A percentile compares a stretch with the other conserved stretches of the same genome.
Conservation (phyloP, 768 basidiomycete species). For the Tulasnella sp. region DNA sequence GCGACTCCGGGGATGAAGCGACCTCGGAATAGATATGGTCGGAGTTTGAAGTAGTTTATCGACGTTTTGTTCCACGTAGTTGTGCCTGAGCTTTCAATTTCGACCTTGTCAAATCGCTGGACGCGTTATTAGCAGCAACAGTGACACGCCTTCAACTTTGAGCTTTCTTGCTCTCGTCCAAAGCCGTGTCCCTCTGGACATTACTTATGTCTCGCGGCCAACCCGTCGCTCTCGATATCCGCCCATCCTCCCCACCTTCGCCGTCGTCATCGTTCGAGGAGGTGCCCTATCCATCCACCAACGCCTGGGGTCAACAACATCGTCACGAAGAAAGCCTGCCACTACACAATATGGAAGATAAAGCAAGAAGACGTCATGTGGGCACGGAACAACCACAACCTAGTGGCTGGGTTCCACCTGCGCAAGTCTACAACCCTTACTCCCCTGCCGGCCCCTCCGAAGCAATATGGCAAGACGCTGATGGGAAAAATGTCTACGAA, state of each 20-base stretch:
- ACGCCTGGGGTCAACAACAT: slow-evolving; percentile 2
- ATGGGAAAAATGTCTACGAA: slow-evolving; percentile 52
- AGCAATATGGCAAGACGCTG: slow-evolving; percentile 23
- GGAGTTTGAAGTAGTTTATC: not conserved
- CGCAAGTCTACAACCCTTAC: slow-evolving; percentile 15
- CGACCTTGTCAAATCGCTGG: too few relatives aligned
- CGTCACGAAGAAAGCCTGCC: slow-evolving; percentile 33
- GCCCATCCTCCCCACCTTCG: slow-evolving; percentile 14
- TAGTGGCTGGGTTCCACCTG: slow-evolving; percentile 15
- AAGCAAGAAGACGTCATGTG: slow-evolving; percentile 34
- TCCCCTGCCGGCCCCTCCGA: slow-evolving; percentile 3
- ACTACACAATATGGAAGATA: slow-evolving; percentile 41
- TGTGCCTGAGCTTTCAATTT: slow-evolving; percentile 7
- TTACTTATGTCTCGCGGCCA: slow-evolving; percentile 5
- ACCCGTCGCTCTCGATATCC: slow-evolving; percentile 5
- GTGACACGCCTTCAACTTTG: not conserved
- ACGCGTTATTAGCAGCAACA: too few relatives aligned
- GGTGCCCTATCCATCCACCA: slow-evolving; percentile 15
- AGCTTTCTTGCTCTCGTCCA: not conserved
- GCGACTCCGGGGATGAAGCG: slow-evolving; percentile 3
- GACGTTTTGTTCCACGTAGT: not conserved
- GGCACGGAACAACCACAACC: slow-evolving; percentile 21
- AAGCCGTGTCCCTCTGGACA: not conserved
- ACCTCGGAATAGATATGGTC: too few relatives aligned
- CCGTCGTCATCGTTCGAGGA: slow-evolving; percentile 20